Conservation (phyloP, 176 grass and related monocot genomes). For the Oryza meyeriana region DNA sequence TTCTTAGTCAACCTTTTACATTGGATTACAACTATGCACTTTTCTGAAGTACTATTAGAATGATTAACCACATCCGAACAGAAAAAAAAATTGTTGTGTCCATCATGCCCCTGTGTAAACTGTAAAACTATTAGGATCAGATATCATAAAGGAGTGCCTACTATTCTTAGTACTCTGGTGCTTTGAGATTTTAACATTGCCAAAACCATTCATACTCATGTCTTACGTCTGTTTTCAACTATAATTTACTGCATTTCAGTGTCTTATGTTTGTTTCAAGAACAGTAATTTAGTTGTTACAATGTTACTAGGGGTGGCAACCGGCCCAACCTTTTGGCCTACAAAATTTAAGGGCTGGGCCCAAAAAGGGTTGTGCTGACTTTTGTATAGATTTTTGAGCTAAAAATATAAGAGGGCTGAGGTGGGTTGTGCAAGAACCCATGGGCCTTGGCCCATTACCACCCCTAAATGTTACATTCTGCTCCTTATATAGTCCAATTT, state of each 20-base stretch:
- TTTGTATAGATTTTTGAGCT: no score
- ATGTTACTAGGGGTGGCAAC: no score
- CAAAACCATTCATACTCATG: not conserved
- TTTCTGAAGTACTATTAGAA: not conserved
- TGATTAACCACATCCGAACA: not conserved
- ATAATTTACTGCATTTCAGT: not conserved
- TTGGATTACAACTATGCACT: not conserved
- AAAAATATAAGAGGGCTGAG: no score
- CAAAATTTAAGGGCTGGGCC: no score
- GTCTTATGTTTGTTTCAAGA: not conserved
- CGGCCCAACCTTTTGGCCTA: no score
- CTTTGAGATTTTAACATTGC: not conserved
- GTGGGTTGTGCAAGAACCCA: no score
- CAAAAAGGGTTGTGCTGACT: no score
- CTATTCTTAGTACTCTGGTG: not conserved
- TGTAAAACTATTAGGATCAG: not conserved
- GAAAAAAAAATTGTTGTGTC: not conserved
- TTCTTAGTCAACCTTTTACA: not conserved
- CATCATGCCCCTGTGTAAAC: not conserved
- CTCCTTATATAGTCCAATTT: not conserved
- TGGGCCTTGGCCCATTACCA: no score
- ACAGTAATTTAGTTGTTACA: constrained; percentile 9
- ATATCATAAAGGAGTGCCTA: not conserved
- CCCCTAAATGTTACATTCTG: not conserved
- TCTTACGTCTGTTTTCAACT: not conserved